A percentile compares a stretch with the other conserved stretches of the same genome.
These are phyloP conservation scores for Wolfiporia cocos DNA, from an alignment of 1,284 basidiomycete species.

Conservation along the genomic window DNA sequence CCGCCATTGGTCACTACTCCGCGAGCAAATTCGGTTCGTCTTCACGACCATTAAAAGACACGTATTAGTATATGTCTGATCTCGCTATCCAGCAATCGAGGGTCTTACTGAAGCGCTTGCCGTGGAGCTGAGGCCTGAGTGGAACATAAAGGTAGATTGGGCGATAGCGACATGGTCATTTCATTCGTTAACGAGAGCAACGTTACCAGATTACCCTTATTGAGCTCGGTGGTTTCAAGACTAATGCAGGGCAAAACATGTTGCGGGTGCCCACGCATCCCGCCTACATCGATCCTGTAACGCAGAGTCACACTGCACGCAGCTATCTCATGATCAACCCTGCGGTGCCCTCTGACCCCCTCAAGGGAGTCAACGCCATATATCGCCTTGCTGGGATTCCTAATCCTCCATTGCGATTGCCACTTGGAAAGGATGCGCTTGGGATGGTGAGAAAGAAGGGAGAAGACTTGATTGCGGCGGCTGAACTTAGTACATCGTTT, in stretches of 20 bases:
- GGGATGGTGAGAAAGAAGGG: slow-evolving; percentile 2
- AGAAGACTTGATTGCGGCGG: background rate
- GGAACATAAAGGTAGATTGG: slow-evolving; percentile 35
- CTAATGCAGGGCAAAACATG: slow-evolving; percentile 4
- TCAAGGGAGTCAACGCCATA: slow-evolving; percentile 5
- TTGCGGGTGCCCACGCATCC: slow-evolving; percentile 7
- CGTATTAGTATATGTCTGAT: background rate
- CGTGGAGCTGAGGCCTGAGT: slow-evolving; percentile 29
- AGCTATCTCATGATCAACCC: background rate
- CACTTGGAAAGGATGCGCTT: slow-evolving; percentile 8
- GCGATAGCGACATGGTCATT: background rate
- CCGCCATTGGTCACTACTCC: slow-evolving; percentile 25
- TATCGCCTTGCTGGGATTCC: slow-evolving; percentile 8
- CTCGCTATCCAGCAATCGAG: slow-evolving; percentile 15
- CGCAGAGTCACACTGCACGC: slow-evolving; percentile 1
- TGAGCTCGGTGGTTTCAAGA: slow-evolving; percentile 13
- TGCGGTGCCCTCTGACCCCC: slow-evolving; percentile 5
- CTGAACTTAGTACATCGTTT: slow-evolving; percentile 8
- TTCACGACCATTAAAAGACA: too few species aligned
- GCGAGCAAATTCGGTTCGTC: slow-evolving; percentile 20
- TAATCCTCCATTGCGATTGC: slow-evolving; percentile 10
- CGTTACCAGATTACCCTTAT: slow-evolving; percentile 10
- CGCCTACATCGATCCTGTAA: slow-evolving; percentile 10
- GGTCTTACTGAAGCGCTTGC: slow-evolving; percentile 27
- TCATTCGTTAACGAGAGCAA: background rate